phyloP scores from a whole-genome alignment of 2,329 filamentous ascomycete species.

The Hymenoscyphus repandus region DNA sequence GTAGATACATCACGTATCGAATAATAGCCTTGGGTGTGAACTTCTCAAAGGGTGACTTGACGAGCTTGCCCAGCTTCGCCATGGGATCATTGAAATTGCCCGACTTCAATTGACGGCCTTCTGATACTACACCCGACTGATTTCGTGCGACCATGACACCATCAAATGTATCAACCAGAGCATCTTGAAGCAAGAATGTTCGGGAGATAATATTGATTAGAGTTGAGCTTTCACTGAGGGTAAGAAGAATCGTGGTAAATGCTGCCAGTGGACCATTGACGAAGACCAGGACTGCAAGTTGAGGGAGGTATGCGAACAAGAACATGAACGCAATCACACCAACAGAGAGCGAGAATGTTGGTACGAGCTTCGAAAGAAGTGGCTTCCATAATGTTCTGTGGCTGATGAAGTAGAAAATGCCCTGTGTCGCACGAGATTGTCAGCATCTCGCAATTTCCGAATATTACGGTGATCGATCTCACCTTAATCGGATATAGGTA shows the following conservation, averaged over 20 bases:
- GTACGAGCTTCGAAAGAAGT: conserved; percentile 47
- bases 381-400: conserved; percentile 55
- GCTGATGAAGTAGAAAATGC: conserved; percentile 53
- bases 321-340: conserved; percentile 79
- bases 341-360: conserved; percentile 64
- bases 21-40: conserved; percentile 61
- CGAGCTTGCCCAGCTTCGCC: conserved; percentile 47
- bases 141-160: conserved; percentile 55
- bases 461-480: conserved; percentile 5
- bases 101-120: conserved; percentile 67
- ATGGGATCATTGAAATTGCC: conserved; percentile 49
- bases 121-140: conserved; percentile 57
- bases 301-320: conserved; percentile 77
- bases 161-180: conserved; percentile 85
- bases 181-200: conserved; percentile 74
- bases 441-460: not conserved
- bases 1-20: conserved; percentile 66
- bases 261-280: conserved; percentile 79
- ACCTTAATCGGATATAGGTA: conserved; percentile 83
- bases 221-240: conserved; percentile 57
- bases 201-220: conserved; percentile 54
- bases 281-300: conserved; percentile 75
- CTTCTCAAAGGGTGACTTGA: conserved; percentile 52
- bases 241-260: conserved; percentile 64
- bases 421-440: conserved; percentile 33